Evolutionary conservation across 441 rosid genomes (phyloP).

Genomic region (Manihot esculenta): DNA sequence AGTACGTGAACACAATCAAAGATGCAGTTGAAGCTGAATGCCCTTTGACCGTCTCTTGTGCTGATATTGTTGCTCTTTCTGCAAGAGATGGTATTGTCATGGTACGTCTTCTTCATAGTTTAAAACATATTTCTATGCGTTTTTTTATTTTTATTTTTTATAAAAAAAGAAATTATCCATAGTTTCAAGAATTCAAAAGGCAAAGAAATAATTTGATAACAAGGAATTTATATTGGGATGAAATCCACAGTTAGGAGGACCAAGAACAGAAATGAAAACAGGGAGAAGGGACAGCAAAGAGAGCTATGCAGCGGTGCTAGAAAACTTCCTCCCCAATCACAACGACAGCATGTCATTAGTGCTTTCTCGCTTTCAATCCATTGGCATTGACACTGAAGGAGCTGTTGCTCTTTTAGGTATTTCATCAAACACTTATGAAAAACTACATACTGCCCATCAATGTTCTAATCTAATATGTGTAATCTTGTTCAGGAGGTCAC

Average conservation of each 20-base stretch:
- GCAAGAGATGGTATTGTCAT: conserved; percentile 82
- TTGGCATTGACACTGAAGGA: conserved; percentile 65
- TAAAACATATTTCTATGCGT: no score
- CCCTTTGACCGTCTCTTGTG: conserved; percentile 80
- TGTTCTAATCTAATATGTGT: no score
- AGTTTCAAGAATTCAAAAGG: neutral
- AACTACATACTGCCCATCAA: no score
- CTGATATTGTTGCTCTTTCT: conserved; percentile 80
- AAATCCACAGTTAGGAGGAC: conserved; percentile 63
- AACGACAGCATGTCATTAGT: conserved; percentile 61
- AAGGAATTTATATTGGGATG: neutral
- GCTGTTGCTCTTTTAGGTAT: conserved; percentile 75
- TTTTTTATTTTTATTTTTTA: no score
- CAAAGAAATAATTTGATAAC: neutral
- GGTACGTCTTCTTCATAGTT: conserved; percentile 34
- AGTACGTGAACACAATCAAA: conserved; percentile 67
- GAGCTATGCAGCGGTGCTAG: conserved; percentile 49
- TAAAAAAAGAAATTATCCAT: no score
- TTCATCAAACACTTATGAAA: neutral
- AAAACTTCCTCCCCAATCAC: conserved; percentile 58
- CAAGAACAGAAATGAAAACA: conserved; percentile 75
- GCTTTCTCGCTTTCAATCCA: conserved; percentile 57
- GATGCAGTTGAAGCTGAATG: conserved; percentile 76
- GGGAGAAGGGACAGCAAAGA: conserved; percentile 68
- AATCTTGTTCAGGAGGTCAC: conserved; percentile 54